Base-by-base conservation (phyloP, 1,139 yeast species). In the Debaryomyces singareniensis region DNA sequence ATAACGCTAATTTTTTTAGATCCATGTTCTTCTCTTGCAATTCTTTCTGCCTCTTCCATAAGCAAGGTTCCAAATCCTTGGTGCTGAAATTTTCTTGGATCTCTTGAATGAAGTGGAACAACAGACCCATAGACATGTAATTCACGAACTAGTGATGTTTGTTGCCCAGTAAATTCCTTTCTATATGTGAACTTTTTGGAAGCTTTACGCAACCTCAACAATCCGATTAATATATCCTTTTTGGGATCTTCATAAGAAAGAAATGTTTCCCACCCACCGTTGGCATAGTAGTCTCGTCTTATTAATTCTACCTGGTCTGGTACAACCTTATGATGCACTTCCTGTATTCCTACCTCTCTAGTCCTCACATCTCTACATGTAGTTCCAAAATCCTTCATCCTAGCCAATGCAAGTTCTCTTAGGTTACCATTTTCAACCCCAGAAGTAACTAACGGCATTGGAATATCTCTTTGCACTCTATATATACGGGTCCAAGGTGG, bases 401-500 rank as follows among this genome's bases (percentile, higher is more conserved):
- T 75, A 2, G 96, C 96, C 33, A 91, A 65, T 0, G 98, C 98
- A 44, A 91, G 68, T 54, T 91, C 99, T 55, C 99, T 73, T 49
- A 91, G 69, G 51, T 91, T 91, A 47, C 99, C 99, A 55, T 91
- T 93, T 48, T 91, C 99, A 27, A 91, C 99, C 45, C 99, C 99
- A 1, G 96, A 84, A 1, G 96, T 84, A 25, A 91, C 99, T 44
- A 91, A 68, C 0, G 99, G 99, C 99, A 91, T 91, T 16, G 99
- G 99, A 34, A 91, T 91, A 70, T 91, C 99, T 65, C 99, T 75
- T 61, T 91, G 99, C 20, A 91, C 98, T 55, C 99, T 78, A 58
- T 91, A 91, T 44, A 91, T 91, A 62, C 99, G 79, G 4, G 99
- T 91, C 99, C 99, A 91, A 5, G 99, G 99, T 18, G 99, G 98